Base-by-base conservation (phyloP, 108 stramenopile species). In the Nitzschia sp. region DNA sequence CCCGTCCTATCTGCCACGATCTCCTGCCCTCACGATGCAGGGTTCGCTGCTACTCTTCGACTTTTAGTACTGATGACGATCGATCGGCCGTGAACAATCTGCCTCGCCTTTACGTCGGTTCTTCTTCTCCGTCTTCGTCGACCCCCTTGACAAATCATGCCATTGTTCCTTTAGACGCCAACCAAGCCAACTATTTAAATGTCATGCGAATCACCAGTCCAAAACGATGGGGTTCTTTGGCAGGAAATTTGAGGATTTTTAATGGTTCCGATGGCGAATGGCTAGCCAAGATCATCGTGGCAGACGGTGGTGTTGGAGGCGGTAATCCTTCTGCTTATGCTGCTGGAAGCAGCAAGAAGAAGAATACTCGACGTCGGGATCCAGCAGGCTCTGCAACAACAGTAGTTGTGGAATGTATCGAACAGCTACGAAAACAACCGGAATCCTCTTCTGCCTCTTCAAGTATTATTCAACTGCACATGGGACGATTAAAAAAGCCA, bases 181-280 rank as follows among this genome's bases (percentile, higher is more conserved):
- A 87, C 33, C 92, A 93, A 68, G 65, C 85, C 0, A 88, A 89
- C 48, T 89, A 94, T 61, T 72, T 94, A 0, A 88, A 83, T 27
- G 92, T 94, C 45, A 83, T 94, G 86, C 70, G 92, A 16, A 58
- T 91, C 28, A 75, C 75, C 41, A 66, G 66, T 41, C 71, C 82
- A 28, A 87, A 79, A 65, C 70, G 72, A 53, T 76, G 75, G 75
- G 53, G 53, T 4, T 45, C 62, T 29, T 65, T 59, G 34, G 63
- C 71, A 26, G 67, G 77, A 26, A 66, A 58, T 55, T 70, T 91
- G 3, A 54, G 92, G 53, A 71, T 91, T 46, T 94, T 91, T 71
- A 81, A 94, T 79, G 89, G 88, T 32, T 6, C 45, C 19, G 63
- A 80, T 73, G 88, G 88, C 5, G 92, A 94, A 80, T 94, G 92